These are phyloP conservation scores for Lecanoromycetidae sp. DNA, from an alignment of 2,329 filamentous ascomycete species.

Conservation along the genomic window DNA sequence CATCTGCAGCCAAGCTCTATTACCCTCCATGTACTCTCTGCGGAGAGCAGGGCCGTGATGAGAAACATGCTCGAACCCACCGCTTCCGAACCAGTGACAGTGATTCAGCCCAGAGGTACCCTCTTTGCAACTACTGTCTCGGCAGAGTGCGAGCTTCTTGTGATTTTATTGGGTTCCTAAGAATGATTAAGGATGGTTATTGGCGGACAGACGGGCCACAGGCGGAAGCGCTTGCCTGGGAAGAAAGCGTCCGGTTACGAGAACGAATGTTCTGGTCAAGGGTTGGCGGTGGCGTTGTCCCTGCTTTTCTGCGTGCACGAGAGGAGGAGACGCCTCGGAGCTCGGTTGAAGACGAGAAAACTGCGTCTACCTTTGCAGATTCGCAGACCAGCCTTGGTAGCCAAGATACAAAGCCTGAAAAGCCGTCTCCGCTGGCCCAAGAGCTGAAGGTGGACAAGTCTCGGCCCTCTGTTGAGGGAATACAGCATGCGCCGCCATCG, in stretches of 20 bases:
- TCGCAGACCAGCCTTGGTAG: slow-evolving; percentile 6
- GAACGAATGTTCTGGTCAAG: slow-evolving; percentile 97
- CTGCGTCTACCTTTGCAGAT: background rate
- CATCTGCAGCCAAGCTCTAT: slow-evolving; percentile 41
- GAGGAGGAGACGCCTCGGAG: slow-evolving; percentile 17
- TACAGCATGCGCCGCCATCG: background rate
- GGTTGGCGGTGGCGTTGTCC: slow-evolving; percentile 81
- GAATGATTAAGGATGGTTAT: slow-evolving; percentile 84
- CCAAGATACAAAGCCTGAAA: slow-evolving; percentile 2
- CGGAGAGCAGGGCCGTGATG: slow-evolving; percentile 64
- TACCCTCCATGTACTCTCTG: slow-evolving; percentile 69
- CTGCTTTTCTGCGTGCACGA: slow-evolving; percentile 31
- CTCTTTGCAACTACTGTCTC: slow-evolving; percentile 80
- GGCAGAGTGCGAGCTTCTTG: slow-evolving; percentile 74
- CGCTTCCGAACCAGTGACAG: slow-evolving; percentile 81
- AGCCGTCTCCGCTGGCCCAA: slow-evolving; percentile 3
- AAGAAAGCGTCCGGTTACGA: slow-evolving; percentile 76
- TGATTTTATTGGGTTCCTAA: slow-evolving; percentile 82
- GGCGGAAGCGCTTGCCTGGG: slow-evolving; percentile 81
- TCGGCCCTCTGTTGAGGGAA: slow-evolving; percentile 6
- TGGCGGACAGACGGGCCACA: slow-evolving; percentile 75
- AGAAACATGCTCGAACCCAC: slow-evolving; percentile 63
- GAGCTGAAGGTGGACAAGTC: background rate
- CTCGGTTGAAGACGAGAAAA: slow-evolving; percentile 14
- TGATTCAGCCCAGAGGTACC: slow-evolving; percentile 76